Evolutionary conservation across 83 land plant species (phyloP), one percentile per base, ranked within the genome.

Genomic region (Picea abies): DNA sequence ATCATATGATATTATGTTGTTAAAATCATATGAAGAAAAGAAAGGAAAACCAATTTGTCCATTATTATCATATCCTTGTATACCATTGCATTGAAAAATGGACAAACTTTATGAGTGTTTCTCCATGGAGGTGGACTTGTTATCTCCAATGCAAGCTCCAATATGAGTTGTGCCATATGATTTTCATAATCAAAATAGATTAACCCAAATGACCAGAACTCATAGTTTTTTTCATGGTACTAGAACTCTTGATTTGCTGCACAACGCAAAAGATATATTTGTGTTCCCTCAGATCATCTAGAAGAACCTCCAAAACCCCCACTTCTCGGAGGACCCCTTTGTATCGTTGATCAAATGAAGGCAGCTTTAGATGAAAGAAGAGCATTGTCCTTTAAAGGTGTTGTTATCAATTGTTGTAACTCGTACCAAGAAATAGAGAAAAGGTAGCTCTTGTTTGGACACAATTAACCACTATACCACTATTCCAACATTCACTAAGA

Each of bases 371-470:
- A 88, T 96, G 94, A 73, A 98, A 98, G 87, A 71, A 98, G 91
- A 60, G 96, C 93, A 16, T 88, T 90, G 71, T 87, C 86, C 88
- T 93, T 89, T 47, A 96, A 73, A 56, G 84, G 85, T n/a, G 93
- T 83, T 19, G 92, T 81, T 56, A 96, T 86, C 75, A 92, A 94
- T 72, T 98, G 99, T 84, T 94, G 99, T 83, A 98, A 73, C 29
- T 29, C 29, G 29, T 29, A 29, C 29, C 58, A 98, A 86, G 84
- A 94, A 98, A 86, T 96, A 94, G 11, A 98, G 93, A 25, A 97
- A 93, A 78, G 96, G 95, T 62, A 98, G 85, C 82, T 98, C 99
- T 80, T 96, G 99, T 82, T 98, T 98, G 60, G 99, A 98, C 89
- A 79, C 93, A 93, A 83, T 94, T 98, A 63, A 90, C 98, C 69